These are phyloP conservation scores for Trichoderma hamatum DNA, from an alignment of 2,329 filamentous ascomycete genomes.

Conservation along the genomic window DNA sequence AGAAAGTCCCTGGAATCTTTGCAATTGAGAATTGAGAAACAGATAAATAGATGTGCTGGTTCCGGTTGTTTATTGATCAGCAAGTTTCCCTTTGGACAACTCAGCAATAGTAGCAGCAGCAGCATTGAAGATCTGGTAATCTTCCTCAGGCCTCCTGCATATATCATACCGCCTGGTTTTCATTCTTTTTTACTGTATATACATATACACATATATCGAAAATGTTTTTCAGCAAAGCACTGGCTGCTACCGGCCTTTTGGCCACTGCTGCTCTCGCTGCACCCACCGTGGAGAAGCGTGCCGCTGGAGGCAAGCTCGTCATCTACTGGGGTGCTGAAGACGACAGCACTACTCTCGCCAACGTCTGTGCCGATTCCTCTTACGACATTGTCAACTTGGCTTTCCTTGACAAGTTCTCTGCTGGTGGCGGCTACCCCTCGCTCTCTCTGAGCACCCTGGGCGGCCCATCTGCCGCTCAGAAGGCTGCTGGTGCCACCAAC, in stretches of 20 bases:
- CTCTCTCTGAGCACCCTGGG: constrained; percentile 21
- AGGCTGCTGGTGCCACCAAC: constrained; percentile 30
- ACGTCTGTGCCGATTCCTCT: constrained; percentile 30
- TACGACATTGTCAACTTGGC: constrained; percentile 34
- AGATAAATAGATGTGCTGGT: constrained; percentile 19
- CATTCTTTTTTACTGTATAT: constrained; percentile 17
- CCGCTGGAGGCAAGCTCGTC: constrained; percentile 29
- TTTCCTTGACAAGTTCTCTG: constrained; percentile 31
- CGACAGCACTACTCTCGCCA: constrained; percentile 29
- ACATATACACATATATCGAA: background rate
- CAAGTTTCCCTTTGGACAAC: constrained; percentile 14
- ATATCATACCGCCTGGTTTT: constrained; percentile 16
- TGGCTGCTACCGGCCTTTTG: constrained; percentile 26
- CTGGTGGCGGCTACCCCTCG: constrained; percentile 27
- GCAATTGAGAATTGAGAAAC: background rate
- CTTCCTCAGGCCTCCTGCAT: constrained; percentile 27
- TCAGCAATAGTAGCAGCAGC: constrained; percentile 7
- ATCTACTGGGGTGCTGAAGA: constrained; percentile 34
- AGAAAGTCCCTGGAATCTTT: background rate
- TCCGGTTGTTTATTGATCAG: constrained; percentile 1
- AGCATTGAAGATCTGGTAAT: constrained; percentile 29
- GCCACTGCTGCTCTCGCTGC: constrained; percentile 21
- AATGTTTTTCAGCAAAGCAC: constrained; percentile 27
- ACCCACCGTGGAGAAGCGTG: constrained; percentile 23
- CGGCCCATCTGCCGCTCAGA: constrained; percentile 28